phyloP scores from a whole-genome alignment of 1,139 yeast genomes.

The Sugiyamaella castrensis region DNA sequence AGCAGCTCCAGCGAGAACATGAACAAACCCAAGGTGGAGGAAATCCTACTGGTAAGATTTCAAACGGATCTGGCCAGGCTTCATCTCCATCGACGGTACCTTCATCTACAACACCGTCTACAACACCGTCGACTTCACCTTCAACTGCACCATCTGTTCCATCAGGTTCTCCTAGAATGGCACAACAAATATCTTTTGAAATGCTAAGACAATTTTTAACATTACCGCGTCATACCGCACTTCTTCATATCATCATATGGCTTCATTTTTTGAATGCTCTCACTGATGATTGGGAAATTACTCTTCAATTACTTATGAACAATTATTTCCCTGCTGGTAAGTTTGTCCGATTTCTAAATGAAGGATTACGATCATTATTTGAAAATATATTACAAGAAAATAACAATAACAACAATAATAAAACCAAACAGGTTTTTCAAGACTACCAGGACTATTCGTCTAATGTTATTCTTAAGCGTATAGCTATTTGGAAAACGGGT shows the following conservation, averaged over 20 bases:
- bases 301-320: constrained; percentile 13
- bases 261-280: constrained; percentile 26
- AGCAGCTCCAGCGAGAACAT: too few relatives aligned
- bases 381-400: not conserved
- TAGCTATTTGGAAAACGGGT: constrained; percentile 11
- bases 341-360: constrained; percentile 20
- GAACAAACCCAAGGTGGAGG: too few relatives aligned
- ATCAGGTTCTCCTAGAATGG: constrained; percentile 3
- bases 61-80: not conserved
- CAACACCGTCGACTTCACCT: not conserved
- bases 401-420: not conserved
- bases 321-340: constrained; percentile 20
- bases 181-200: constrained; percentile 16
- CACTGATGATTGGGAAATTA: constrained; percentile 19
- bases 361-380: constrained; percentile 2
- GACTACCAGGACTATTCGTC: too few relatives aligned
- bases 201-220: constrained; percentile 18
- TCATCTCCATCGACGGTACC: not conserved
- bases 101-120: not conserved
- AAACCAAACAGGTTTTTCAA: not conserved
- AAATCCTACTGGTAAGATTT: too few relatives aligned
- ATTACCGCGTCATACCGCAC: constrained; percentile 15
- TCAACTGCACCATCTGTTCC: constrained; percentile 1
- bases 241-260: constrained; percentile 29
- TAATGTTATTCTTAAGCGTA: not conserved